phyloP scores from a whole-genome alignment of 129 eudicot species.

The Escallonia rubra region DNA sequence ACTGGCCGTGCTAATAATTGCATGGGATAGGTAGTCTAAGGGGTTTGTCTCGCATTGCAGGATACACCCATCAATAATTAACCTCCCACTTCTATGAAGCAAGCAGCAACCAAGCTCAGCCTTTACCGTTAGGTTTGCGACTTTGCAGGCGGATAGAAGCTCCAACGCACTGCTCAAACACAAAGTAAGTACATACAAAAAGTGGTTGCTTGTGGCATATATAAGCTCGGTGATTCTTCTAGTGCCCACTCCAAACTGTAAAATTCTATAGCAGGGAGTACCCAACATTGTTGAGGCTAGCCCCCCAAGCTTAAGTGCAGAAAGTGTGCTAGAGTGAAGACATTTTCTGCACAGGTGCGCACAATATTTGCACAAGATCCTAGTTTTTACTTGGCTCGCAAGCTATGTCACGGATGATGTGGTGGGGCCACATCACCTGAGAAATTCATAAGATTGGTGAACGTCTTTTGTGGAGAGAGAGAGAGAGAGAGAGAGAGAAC shows the following conservation, averaged over 20 bases:
- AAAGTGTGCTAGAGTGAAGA: too few species aligned
- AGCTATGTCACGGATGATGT: too few species aligned
- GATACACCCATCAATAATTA: slow-evolving; percentile 74
- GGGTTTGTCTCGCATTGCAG: slow-evolving; percentile 92
- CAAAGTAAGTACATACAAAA: slow-evolving; percentile 12
- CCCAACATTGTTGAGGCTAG: too few species aligned
- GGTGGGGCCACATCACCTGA: too few species aligned
- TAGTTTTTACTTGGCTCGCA: too few species aligned
- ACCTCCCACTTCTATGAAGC: slow-evolving; percentile 91
- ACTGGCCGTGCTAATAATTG: slow-evolving; percentile 70
- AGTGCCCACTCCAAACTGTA: neutral
- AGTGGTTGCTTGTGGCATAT: neutral
- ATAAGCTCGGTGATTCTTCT: neutral
- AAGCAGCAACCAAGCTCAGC: slow-evolving; percentile 96
- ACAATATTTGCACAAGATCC: too few species aligned
- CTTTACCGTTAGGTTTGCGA: slow-evolving; percentile 79
- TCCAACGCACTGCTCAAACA: slow-evolving; percentile 80
- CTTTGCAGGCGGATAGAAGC: slow-evolving; percentile 78
- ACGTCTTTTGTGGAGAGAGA: too few species aligned
- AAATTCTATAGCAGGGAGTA: neutral
- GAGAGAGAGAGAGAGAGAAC: too few species aligned
- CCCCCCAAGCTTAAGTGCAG: too few species aligned
- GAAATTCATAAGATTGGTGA: too few species aligned
- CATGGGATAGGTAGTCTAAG: slow-evolving; percentile 80
- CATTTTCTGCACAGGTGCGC: too few species aligned